phyloP scores from a whole-genome alignment of 1,284 basidiomycete species.

The Thecaphora frezii region DNA sequence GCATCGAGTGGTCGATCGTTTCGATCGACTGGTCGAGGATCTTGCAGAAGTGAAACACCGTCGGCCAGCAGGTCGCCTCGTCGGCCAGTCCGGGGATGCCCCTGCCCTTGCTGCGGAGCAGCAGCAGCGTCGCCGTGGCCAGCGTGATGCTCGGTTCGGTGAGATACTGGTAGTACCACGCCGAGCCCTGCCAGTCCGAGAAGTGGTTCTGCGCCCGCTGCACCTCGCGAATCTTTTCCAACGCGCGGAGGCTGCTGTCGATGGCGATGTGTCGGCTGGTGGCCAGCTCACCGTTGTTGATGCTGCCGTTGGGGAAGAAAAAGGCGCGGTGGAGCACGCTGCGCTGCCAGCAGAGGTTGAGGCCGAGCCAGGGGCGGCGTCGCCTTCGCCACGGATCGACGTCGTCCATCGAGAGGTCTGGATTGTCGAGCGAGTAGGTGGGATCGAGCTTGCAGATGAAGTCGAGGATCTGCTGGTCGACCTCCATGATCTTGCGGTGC shows the following conservation, averaged over 20 bases:
- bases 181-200: conserved; percentile 23
- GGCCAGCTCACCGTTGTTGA: conserved; percentile 34
- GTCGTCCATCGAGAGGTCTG: conserved; percentile 22
- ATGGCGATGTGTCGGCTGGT: conserved; percentile 30
- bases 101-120: conserved; percentile 29
- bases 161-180: conserved; percentile 36
- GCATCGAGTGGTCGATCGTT: conserved; percentile 16
- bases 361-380: conserved; percentile 25
- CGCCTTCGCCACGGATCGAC: conserved; percentile 25
- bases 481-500: conserved; percentile 35
- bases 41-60: conserved; percentile 20
- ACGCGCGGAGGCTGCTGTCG: conserved; percentile 21
- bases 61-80: conserved; percentile 26
- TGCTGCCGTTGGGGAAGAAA: conserved; percentile 37
- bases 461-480: conserved; percentile 17
- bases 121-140: conserved; percentile 24
- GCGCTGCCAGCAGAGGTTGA: conserved; percentile 30
- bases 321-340: conserved; percentile 24
- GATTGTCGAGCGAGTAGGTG: conserved; percentile 16
- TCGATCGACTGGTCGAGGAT: conserved; percentile 23
- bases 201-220: conserved; percentile 23
- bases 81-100: conserved; percentile 22
- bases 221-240: conserved; percentile 18
- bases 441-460: conserved; percentile 14
- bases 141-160: conserved; percentile 41